Conservation (phyloP, 495 filamentous ascomycete species). For the Penicillium verhagenii region DNA sequence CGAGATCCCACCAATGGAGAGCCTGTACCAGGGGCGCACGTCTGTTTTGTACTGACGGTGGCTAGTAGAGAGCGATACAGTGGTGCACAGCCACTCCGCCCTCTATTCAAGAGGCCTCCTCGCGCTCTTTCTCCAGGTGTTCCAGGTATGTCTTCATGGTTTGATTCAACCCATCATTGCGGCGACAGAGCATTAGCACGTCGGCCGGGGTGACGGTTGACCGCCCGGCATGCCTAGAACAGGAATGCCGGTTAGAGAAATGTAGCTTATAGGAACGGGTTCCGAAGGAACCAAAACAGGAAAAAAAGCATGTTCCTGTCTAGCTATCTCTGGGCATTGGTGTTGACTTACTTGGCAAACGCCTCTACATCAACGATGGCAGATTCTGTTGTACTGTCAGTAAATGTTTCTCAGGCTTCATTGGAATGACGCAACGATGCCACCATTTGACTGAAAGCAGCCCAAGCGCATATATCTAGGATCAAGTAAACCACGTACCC, state of each 20-base stretch:
- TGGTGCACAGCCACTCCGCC: background rate
- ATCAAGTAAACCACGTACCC: constrained; percentile 57
- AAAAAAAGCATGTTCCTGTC: background rate
- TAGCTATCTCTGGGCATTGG: background rate
- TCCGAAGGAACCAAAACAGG: background rate
- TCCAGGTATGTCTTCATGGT: constrained; percentile 69
- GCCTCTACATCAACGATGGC: constrained; percentile 72
- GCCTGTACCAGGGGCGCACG: background rate
- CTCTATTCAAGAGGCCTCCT: constrained; percentile 20
- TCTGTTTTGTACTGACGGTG: background rate
- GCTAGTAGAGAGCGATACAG: background rate
- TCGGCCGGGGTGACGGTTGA: constrained; percentile 79
- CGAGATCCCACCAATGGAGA: constrained; percentile 4
- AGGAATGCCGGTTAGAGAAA: constrained; percentile 8
- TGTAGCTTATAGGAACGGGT: constrained; percentile 6
- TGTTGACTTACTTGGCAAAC: constrained; percentile 65
- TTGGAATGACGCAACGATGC: background rate
- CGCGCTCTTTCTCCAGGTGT: constrained; percentile 35
- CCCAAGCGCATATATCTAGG: too few relatives aligned
- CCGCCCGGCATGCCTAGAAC: constrained; percentile 71
- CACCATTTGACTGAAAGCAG: background rate
- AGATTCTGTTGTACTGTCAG: constrained; percentile 54
- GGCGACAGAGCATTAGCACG: constrained; percentile 78
- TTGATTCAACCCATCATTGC: constrained; percentile 80
- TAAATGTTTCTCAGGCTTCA: background rate